A percentile compares a stretch with the other conserved stretches of the same genome.
Conservation (phyloP, 345 rosid species). For the Eucalyptus albens region DNA sequence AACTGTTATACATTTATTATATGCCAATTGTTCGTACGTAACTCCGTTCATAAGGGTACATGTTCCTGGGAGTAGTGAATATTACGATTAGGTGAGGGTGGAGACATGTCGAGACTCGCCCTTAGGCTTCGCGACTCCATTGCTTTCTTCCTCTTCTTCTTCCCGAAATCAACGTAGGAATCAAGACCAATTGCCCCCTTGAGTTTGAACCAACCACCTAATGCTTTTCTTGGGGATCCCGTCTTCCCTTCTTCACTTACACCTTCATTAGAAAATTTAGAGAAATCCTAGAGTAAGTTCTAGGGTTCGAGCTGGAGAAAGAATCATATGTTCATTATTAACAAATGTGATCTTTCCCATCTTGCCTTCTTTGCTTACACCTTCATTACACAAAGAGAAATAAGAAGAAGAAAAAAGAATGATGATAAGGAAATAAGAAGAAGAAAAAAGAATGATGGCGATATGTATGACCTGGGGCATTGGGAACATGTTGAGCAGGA, state of each 20-base stretch:
- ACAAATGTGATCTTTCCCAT: too few relatives aligned
- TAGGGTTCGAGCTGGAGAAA: neutral
- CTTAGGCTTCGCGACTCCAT: neutral
- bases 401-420: too few relatives aligned
- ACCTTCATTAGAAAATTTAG: neutral
- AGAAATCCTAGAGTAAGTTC: neutral
- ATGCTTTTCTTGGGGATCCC: neutral
- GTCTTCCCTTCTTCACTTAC: neutral
- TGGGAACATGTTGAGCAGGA: neutral
- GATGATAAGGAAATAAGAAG: too few relatives aligned
- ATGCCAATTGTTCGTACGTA: neutral
- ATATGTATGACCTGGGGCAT: neutral
- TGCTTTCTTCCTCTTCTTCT: neutral
- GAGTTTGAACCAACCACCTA: neutral
- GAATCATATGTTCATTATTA: neutral
- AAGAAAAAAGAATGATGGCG: too few relatives aligned
- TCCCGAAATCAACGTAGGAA: neutral
- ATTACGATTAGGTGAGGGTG: neutral
- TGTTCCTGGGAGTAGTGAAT: accelerated
- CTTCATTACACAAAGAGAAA: too few relatives aligned
- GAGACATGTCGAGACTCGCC: accelerated
- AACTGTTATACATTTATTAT: neutral
- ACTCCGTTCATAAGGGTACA: too few relatives aligned
- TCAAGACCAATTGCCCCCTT: neutral
- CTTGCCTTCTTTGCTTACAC: too few relatives aligned